Evolutionary conservation across 2,329 filamentous ascomycete species (phyloP).

Genomic region (Aspergillus carbonarius): DNA sequence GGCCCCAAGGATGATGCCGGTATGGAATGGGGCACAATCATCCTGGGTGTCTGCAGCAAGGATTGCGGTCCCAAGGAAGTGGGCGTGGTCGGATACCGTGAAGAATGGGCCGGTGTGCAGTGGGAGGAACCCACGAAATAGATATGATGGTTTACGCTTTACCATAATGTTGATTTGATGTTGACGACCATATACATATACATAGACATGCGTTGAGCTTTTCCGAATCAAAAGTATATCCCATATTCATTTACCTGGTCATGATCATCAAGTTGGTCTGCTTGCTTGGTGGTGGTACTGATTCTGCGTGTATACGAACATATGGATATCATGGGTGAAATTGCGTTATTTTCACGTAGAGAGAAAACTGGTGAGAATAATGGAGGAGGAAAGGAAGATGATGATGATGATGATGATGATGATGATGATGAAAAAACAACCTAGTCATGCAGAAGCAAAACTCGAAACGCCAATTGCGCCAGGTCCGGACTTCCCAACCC

Average conservation of each 20-base stretch:
- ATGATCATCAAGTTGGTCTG: not conserved
- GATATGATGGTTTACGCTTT: not conserved
- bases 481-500: slow-evolving; percentile 24
- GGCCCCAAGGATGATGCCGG: slow-evolving; percentile 61
- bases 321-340: not conserved
- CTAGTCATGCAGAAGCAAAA: slow-evolving; percentile 23
- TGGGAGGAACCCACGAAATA: slow-evolving; percentile 71
- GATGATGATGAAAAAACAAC: slow-evolving; percentile 16
- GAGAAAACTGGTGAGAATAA: not conserved
- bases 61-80: slow-evolving; percentile 69
- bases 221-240: not conserved
- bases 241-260: not conserved
- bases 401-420: slow-evolving; percentile 18
- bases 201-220: not conserved
- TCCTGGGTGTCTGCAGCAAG: slow-evolving; percentile 77
- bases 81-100: slow-evolving; percentile 72
- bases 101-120: slow-evolving; percentile 98
- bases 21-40: slow-evolving; percentile 97
- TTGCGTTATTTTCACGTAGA: not conserved
- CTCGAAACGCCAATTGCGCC: slow-evolving; percentile 30
- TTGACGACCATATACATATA: slow-evolving; percentile 18
- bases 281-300: not conserved
- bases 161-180: slow-evolving; percentile 15
- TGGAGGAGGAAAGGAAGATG: slow-evolving; percentile 9
- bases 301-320: not conserved